Percentiles rank a stretch among this genome's conserved stretches.
These are phyloP conservation scores for Colletotrichum sp. DNA, from an alignment of 2,329 filamentous ascomycete genomes.

Conservation along the genomic window DNA sequence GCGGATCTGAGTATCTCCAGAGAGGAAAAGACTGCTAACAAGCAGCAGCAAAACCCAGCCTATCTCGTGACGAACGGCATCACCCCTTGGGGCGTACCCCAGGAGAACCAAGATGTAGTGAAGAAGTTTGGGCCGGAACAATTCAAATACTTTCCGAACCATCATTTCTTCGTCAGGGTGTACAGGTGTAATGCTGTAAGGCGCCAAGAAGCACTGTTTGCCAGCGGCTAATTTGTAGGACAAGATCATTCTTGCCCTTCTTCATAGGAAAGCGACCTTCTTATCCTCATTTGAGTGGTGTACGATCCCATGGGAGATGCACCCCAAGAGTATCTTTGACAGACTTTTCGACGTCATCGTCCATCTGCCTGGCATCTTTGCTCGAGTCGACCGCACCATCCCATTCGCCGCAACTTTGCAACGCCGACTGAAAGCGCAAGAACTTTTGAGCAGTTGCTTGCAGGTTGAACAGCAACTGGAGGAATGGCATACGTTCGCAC, in stretches of 20 bases:
- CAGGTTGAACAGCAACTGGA: conserved; percentile 52
- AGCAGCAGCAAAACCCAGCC: conserved; percentile 48
- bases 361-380: conserved; percentile 51
- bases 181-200: conserved; percentile 59
- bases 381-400: conserved; percentile 46
- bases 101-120: conserved; percentile 38
- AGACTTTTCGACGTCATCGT: conserved; percentile 56
- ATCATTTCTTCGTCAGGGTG: conserved; percentile 62
- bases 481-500: conserved; percentile 47
- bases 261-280: conserved; percentile 55
- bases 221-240: not conserved
- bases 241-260: conserved; percentile 51
- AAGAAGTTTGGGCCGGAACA: conserved; percentile 47
- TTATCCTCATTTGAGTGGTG: conserved; percentile 58
- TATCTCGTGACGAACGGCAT: conserved; percentile 33
- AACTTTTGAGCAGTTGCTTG: conserved; percentile 52
- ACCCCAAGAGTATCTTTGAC: conserved; percentile 57
- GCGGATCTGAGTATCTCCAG: conserved; percentile 19
- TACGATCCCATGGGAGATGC: conserved; percentile 53
- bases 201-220: conserved; percentile 4
- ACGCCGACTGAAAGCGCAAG: conserved; percentile 50
- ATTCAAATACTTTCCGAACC: conserved; percentile 57
- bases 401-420: conserved; percentile 41
- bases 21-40: not conserved
- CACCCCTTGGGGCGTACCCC: conserved; percentile 40